Evolutionary conservation across 1,139 yeast genomes (phyloP), one percentile per base, ranked within the genome.

Genomic region (Pneumocystis murina): DNA sequence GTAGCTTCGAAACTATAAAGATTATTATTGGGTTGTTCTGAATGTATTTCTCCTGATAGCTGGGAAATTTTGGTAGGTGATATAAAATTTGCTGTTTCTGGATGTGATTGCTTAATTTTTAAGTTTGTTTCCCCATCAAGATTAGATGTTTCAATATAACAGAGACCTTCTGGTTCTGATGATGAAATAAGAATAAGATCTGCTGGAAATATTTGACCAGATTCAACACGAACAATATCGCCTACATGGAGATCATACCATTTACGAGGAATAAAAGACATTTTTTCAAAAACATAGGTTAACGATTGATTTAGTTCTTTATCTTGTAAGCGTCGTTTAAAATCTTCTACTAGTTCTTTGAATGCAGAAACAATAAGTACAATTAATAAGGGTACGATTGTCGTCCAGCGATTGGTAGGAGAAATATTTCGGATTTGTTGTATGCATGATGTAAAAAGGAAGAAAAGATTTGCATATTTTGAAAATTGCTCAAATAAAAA

Each of bases 361-460:
- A 89, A 79, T 0, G 97, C 98, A 0, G 97, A 90, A 1, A 92
- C 97, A 40, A 86, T 71, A 65, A 94, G 78, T 43, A 94, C 98
- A 36, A 92, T 83, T 39, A 85, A 75, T 67, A 94, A 79, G 0
- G 98, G 94, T 55, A 96, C 95, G 65, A 92, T 87, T 0, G 99
- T 94, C 7, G 99, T 94, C 72, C 84, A 94, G 75, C 97, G 78
- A 75, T 92, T 94, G 0, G 98, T 94, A 3, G 99, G 99, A 0
- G 97, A 85, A 3, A 92, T 97, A 69, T 86, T 83, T 4, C 98
- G 99, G 16, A 94, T 97, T 73, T 94, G 99, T 76, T 94, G 99
- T 69, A 94, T 92, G 59, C 83, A 80, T 3, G 97, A 87, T 0
- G 99, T 94, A 77, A 89, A 88, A 63, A 94, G 77, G 74, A 94